Evolutionary conservation across 352 stramenopile genomes (phyloP).

Genomic region (Hyaloperonospora brassicae): DNA sequence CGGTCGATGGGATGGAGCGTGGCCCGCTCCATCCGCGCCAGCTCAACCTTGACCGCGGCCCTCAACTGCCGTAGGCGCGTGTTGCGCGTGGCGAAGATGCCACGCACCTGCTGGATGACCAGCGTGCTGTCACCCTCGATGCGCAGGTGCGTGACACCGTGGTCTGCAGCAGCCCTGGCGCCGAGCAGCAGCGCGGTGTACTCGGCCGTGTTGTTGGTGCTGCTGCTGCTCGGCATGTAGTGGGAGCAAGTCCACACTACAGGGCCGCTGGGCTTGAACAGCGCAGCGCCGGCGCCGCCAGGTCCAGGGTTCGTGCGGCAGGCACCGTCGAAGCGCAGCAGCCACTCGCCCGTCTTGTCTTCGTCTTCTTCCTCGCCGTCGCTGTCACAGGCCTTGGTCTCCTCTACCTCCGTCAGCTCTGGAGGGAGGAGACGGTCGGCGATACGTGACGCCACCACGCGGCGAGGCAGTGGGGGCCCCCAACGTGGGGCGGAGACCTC

Average conservation of each 20-base stretch:
- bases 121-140: no score
- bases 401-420: not conserved
- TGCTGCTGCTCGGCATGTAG: not conserved
- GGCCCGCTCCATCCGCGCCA: no score
- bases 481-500: not conserved
- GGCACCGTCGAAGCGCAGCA: not conserved
- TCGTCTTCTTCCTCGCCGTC: not conserved
- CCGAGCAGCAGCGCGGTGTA: constrained; percentile 22
- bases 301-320: not conserved
- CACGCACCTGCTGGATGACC: no score
- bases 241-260: no score
- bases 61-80: no score
- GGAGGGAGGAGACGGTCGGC: not conserved
- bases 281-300: not conserved
- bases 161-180: constrained; percentile 3
- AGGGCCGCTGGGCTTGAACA: no score
- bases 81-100: no score
- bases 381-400: not conserved
- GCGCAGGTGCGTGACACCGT: no score
- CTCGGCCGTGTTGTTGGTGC: constrained; percentile 2
- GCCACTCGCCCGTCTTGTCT: not conserved
- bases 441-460: no score
- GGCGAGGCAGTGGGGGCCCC: no score
- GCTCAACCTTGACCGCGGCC: no score
- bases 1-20: no score